A percentile compares a stretch with the other conserved stretches of the same genome.
These are phyloP conservation scores for Prunus salicina DNA, from an alignment of 306 rosid species.

Conservation along the genomic window DNA sequence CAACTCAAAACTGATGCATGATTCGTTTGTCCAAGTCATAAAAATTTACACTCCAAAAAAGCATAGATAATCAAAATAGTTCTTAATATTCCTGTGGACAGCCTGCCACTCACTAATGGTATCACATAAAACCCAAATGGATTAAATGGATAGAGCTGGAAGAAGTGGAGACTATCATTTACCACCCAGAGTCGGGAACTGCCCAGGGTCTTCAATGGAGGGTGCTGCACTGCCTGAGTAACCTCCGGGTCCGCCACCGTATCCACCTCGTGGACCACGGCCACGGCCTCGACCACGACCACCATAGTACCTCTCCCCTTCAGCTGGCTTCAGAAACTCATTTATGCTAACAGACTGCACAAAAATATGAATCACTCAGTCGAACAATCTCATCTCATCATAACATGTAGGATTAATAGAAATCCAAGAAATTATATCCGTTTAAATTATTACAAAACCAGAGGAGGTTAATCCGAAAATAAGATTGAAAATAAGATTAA, in stretches of 20 bases:
- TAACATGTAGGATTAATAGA: neutral
- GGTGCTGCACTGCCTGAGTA: constrained; percentile 58
- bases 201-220: constrained; percentile 76
- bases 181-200: constrained; percentile 82
- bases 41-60: constrained; percentile 43
- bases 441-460: no score
- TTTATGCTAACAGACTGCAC: constrained; percentile 78
- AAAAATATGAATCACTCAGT: constrained; percentile 4
- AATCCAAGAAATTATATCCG: neutral
- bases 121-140: constrained; percentile 25
- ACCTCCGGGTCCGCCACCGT: constrained; percentile 37
- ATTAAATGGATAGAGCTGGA: constrained; percentile 13
- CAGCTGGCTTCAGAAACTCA: constrained; percentile 92
- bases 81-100: constrained; percentile 21
- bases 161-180: constrained; percentile 51
- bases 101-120: constrained; percentile 27
- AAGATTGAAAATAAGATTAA: no score
- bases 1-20: constrained; percentile 58
- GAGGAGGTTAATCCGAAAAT: no score
- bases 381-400: neutral
- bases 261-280: constrained; percentile 78
- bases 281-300: constrained; percentile 89
- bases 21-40: constrained; percentile 32
- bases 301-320: constrained; percentile 67
- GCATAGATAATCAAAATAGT: constrained; percentile 30